Base-by-base conservation (phyloP, 441 rosid genomes). In the Populus hybrid region DNA sequence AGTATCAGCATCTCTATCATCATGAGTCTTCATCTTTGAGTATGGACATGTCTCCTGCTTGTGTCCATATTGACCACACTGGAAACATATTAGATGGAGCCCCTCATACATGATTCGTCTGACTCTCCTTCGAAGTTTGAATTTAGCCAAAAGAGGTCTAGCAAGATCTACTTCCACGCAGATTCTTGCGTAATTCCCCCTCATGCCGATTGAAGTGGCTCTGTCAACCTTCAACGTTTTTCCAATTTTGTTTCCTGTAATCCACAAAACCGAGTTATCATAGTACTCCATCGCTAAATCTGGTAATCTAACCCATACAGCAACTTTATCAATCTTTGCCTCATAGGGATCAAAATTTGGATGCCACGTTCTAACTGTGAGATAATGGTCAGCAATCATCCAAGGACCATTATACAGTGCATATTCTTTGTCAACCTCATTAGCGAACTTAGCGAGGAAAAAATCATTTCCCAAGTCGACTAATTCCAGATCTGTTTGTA, bases 281-380 rank as follows among this genome's bases (percentile, higher is more conserved):
- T 10, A 67, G 1, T 67, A 67, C 21, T 67, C 40, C 0, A 67
- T 6, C 0, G 9, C 9, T 0, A 67, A 35, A 7, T 35, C 8
- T 35, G 38, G 38, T 1, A 35, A 7, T 4, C 2, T 2, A 5
- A 28, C 36, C 23, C 38, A 67, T 2, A 29, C n/a, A 4, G 10
- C 36, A 0, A 66, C 8, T 1, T 28, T 6, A 4, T 1, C 3
- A 0, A 26, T 9, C 0, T 0, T 2, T 1, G 31, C 28, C 2
- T 18, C 6, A 0, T 11, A 8, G 0, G 8, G 36, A 12, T 66
- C 21, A 28, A 66, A 66, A 26, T 66, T 66, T 1, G 6, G n/a
- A 1, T 26, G n/a, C n/a, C 21, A 66, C 2, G 7, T 0, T 26
- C 2, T 2, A 28, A 66, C 1, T 2, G 20, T 7, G 1, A 66